These are phyloP conservation scores for Conticribra weissflogii DNA, from an alignment of 108 stramenopile genomes.

Conservation along the genomic window DNA sequence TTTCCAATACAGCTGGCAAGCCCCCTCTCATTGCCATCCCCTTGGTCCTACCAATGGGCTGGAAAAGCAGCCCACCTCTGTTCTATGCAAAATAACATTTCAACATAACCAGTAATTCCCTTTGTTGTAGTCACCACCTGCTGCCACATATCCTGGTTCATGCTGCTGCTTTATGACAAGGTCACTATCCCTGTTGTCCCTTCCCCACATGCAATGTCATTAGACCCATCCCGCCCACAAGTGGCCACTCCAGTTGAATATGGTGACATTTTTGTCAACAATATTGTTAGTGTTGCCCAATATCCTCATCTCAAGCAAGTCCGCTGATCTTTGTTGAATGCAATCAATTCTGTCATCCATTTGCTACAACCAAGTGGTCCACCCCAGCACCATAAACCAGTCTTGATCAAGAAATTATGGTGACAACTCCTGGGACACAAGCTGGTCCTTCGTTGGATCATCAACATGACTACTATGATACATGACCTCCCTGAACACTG, in stretches of 20 bases:
- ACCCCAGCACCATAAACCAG: not conserved
- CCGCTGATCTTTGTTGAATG: not conserved
- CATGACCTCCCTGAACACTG: not conserved
- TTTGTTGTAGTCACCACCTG: not conserved
- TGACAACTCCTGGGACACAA: constrained; percentile 15
- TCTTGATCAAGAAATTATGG: constrained; percentile 23
- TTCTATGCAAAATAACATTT: constrained; percentile 42
- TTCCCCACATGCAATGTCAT: not conserved
- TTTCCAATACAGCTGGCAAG: constrained; percentile 5
- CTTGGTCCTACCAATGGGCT: constrained; percentile 35
- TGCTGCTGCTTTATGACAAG: not conserved
- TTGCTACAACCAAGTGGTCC: not conserved
- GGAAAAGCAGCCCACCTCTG: constrained; percentile 31
- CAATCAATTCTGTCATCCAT: constrained; percentile 19
- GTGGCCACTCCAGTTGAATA: too few species aligned
- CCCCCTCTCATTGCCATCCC: constrained; percentile 33
- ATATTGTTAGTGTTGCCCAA: not conserved
- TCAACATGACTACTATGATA: constrained; percentile 1
- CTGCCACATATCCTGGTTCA: not conserved
- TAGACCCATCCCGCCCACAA: not conserved
- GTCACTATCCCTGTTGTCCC: not conserved
- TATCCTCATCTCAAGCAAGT: not conserved
- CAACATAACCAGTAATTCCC: constrained; percentile 15
- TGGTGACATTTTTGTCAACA: not conserved
- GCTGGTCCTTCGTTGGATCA: constrained; percentile 9